Evolutionary conservation across 1,284 basidiomycete genomes (phyloP).

Genomic region (Coniferiporia sulphurascens): DNA sequence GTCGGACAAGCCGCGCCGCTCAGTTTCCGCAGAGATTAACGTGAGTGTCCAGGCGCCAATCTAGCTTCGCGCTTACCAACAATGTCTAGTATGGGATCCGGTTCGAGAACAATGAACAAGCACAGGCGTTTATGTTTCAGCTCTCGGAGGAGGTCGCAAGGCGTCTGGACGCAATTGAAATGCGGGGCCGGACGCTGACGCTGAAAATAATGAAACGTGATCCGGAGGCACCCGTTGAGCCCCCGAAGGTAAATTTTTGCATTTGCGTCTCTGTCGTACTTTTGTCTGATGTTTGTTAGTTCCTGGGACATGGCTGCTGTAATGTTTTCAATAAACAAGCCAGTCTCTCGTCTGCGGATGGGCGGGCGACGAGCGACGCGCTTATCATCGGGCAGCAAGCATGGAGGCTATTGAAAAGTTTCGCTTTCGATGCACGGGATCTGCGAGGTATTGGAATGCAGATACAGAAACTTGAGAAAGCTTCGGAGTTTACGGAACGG

Average conservation of each 20-base stretch:
- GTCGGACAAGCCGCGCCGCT: slow-evolving; percentile 79
- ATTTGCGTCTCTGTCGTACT: not conserved
- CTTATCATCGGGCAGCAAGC: slow-evolving; percentile 73
- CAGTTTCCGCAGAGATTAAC: slow-evolving; percentile 89
- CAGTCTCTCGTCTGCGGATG: slow-evolving; percentile 51
- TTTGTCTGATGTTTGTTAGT: slow-evolving; percentile 41
- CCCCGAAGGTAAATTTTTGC: slow-evolving; percentile 69
- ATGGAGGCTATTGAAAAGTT: slow-evolving; percentile 68
- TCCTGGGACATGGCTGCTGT: slow-evolving; percentile 90
- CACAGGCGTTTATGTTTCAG: slow-evolving; percentile 70
- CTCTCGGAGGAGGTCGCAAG: slow-evolving; percentile 75
- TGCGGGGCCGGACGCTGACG: slow-evolving; percentile 70
- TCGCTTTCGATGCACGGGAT: slow-evolving; percentile 79
- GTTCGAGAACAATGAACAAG: slow-evolving; percentile 79
- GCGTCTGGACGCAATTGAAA: slow-evolving; percentile 61
- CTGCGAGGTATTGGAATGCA: slow-evolving; percentile 92
- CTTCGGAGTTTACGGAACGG: slow-evolving; percentile 15
- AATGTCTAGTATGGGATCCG: slow-evolving; percentile 83
- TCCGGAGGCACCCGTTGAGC: slow-evolving; percentile 82
- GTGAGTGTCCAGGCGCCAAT: slow-evolving; percentile 41
- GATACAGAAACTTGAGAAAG: slow-evolving; percentile 80
- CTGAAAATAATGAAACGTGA: slow-evolving; percentile 89
- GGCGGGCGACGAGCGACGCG: slow-evolving; percentile 69
- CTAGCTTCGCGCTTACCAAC: slow-evolving; percentile 22
- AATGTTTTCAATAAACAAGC: slow-evolving; percentile 77